phyloP scores from a whole-genome alignment of 768 basidiomycete genomes.

The Tylopilus vinaceipallidus region DNA sequence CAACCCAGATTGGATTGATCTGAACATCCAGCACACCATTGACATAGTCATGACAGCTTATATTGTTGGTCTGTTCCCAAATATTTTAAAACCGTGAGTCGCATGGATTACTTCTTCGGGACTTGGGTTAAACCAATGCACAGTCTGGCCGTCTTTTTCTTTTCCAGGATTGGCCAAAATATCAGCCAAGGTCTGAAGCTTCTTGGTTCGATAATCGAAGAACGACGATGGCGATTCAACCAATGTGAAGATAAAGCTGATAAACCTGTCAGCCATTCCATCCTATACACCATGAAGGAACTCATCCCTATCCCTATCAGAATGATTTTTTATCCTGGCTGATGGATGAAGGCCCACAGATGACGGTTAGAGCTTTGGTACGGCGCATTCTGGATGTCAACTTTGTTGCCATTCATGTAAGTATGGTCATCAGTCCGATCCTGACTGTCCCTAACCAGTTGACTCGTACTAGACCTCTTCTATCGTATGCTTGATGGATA shows the following conservation, averaged over 20 bases:
- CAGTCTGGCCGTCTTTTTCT: background rate
- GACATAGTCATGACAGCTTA: background rate
- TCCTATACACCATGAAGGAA: background rate
- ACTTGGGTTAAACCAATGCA: no score
- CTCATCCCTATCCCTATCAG: background rate
- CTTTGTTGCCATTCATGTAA: background rate
- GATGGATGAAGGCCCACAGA: background rate
- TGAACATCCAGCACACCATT: background rate
- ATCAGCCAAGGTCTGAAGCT: background rate
- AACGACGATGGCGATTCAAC: background rate
- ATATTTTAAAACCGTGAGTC: no score
- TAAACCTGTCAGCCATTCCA: background rate
- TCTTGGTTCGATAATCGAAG: conserved; percentile 3
- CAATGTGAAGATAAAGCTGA: no score
- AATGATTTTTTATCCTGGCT: background rate
- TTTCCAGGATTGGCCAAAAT: background rate
- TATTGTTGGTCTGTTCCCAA: background rate
- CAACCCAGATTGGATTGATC: conserved; percentile 1
- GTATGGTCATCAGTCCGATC: background rate
- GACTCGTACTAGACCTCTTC: background rate
- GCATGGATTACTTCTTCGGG: background rate
- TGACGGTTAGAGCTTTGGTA: background rate
- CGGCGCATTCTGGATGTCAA: background rate
- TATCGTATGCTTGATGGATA: background rate
- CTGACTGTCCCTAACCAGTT: no score